Percentiles rank a stretch among this genome's conserved stretches.
These are phyloP conservation scores for Ceratobasidium sp. DNA, from an alignment of 1,284 basidiomycete genomes.

Conservation along the genomic window DNA sequence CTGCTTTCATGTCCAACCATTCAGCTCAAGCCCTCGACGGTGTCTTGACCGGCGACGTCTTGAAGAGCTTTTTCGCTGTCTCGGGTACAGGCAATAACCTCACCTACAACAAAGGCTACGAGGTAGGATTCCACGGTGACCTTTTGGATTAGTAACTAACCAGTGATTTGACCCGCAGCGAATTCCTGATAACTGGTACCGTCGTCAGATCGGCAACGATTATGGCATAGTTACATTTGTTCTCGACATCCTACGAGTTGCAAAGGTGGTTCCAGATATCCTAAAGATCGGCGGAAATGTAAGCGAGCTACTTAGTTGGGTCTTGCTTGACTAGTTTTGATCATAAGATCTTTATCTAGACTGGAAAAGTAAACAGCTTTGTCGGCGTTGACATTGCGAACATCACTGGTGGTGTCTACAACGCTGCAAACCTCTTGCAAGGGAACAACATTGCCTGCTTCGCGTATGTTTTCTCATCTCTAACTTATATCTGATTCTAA, in stretches of 20 bases:
- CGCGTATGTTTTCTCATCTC: conserved; percentile 4
- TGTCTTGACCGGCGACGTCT: not conserved
- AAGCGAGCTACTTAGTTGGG: not conserved
- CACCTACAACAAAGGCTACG: conserved; percentile 16
- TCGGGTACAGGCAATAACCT: conserved; percentile 2
- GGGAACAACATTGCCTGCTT: conserved; percentile 28
- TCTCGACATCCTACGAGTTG: not conserved
- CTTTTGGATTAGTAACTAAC: not conserved
- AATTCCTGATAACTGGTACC: conserved; percentile 49
- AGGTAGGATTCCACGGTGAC: conserved; percentile 2
- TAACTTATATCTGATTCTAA: not conserved
- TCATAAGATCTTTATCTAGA: not conserved
- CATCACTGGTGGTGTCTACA: conserved; percentile 28
- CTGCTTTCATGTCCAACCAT: conserved; percentile 29
- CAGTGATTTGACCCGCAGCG: not conserved
- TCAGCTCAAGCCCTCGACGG: conserved; percentile 14
- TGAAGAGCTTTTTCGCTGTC: conserved; percentile 32
- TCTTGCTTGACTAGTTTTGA: too few species aligned
- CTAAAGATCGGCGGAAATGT: conserved; percentile 19
- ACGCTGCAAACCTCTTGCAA: conserved; percentile 9
- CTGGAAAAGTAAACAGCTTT: conserved; percentile 29
- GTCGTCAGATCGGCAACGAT: conserved; percentile 45
- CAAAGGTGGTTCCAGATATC: not conserved
- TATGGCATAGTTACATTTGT: conserved; percentile 34
- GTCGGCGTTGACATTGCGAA: conserved; percentile 14